phyloP scores from a whole-genome alignment of 2,329 filamentous ascomycete species.

The Arthrobotrys musiformis region DNA sequence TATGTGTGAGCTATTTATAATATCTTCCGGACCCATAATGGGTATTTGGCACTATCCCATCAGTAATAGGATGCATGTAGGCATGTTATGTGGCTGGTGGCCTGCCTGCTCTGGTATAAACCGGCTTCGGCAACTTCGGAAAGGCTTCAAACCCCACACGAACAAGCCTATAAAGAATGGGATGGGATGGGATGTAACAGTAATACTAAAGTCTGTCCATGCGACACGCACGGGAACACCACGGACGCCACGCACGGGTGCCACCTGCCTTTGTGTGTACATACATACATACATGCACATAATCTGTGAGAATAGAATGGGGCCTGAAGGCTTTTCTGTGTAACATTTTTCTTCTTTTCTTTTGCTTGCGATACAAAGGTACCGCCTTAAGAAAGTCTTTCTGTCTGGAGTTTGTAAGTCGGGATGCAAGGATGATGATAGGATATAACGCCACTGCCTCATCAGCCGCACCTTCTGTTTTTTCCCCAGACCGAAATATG shows the following conservation, averaged over 20 bases:
- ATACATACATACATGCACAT: neutral
- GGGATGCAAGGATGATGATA: too few species aligned
- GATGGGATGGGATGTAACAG: neutral
- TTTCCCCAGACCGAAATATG: constrained; percentile 2
- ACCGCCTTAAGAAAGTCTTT: too few species aligned
- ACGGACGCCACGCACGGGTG: neutral
- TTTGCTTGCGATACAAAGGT: neutral
- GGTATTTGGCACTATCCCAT: constrained; percentile 5
- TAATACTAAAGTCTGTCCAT: neutral
- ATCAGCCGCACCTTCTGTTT: constrained; percentile 42
- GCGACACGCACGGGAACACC: neutral
- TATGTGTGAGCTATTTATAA: constrained; percentile 26
- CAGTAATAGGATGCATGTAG: constrained; percentile 9
- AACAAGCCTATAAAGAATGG: too few species aligned
- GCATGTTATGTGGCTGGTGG: neutral
- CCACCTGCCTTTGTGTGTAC: too few species aligned
- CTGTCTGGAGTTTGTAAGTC: neutral
- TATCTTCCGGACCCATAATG: neutral
- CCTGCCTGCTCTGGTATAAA: neutral
- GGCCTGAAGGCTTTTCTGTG: constrained; percentile 18
- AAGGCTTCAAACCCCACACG: neutral
- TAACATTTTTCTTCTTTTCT: constrained; percentile 10
- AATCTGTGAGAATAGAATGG: neutral
- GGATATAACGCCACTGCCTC: constrained; percentile 24
- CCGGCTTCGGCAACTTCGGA: constrained; percentile 28